These are phyloP conservation scores for Paramyrothecium roridum DNA, from an alignment of 2,329 filamentous ascomycete species.

Conservation along the genomic window DNA sequence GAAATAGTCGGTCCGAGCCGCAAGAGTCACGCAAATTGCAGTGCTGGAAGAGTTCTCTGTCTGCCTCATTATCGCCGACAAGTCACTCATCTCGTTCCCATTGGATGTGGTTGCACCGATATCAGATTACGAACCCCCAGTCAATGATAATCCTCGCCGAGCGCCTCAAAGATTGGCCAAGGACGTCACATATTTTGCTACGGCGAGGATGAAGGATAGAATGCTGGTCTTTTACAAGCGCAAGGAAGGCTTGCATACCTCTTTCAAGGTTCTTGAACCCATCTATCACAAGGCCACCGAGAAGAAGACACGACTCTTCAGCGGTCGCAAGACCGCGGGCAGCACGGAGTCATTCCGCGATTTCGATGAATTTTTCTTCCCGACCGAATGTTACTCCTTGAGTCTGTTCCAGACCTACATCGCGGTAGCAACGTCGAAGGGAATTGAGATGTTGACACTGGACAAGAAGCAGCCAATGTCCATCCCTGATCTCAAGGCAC, in stretches of 20 bases:
- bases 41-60: conserved; percentile 95
- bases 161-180: conserved; percentile 91
- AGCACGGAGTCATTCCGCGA: conserved; percentile 95
- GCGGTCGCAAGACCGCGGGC: conserved; percentile 58
- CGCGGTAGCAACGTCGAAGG: conserved; percentile 84
- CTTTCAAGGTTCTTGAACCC: conserved; percentile 94
- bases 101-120: conserved; percentile 75
- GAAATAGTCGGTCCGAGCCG: conserved; percentile 68
- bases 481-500: conserved; percentile 79
- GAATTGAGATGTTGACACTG: conserved; percentile 91
- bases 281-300: conserved; percentile 91
- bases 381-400: conserved; percentile 88
- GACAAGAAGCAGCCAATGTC: conserved; percentile 97
- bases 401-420: conserved; percentile 96
- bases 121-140: conserved; percentile 58
- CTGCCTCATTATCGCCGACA: conserved; percentile 87
- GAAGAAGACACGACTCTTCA: conserved; percentile 69
- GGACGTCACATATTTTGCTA: conserved; percentile 95
- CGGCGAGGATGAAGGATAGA: conserved; percentile 94
- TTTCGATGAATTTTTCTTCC: conserved; percentile 98
- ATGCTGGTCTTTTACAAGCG: conserved; percentile 97
- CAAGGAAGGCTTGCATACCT: conserved; percentile 85
- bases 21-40: conserved; percentile 84
- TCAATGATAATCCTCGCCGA: conserved; percentile 70
- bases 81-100: conserved; percentile 87